Percentiles rank a stretch among this genome's conserved stretches.
Evolutionary conservation across 192 early-diverging fungal genomes (phyloP).

Genomic region (Dimargaris verticillata): DNA sequence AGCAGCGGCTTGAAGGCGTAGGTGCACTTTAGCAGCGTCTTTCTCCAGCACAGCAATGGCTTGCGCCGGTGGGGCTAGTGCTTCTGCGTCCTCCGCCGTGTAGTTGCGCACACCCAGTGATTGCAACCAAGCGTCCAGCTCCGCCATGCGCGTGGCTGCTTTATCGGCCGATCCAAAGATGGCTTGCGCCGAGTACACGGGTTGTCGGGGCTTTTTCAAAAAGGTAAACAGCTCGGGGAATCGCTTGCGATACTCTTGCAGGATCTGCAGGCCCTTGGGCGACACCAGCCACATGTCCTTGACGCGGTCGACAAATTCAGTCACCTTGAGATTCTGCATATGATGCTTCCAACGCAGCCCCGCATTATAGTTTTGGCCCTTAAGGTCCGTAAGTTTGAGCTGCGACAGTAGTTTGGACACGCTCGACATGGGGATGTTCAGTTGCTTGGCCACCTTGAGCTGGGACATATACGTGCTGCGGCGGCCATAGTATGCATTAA

Average conservation of each 20-base stretch:
- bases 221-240: not conserved
- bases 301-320: no score
- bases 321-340: no score
- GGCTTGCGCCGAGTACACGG: conserved; percentile 41
- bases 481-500: not conserved
- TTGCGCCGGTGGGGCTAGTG: not conserved
- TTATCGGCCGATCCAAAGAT: conserved; percentile 21
- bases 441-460: not conserved
- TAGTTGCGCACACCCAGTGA: conserved; percentile 29
- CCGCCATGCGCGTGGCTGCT: not conserved
- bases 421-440: not conserved
- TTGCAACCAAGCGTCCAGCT: conserved; percentile 16
- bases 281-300: conserved; percentile 14
- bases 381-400: not conserved
- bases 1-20: conserved; percentile 18
- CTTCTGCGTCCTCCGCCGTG: conserved; percentile 7
- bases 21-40: conserved; percentile 12
- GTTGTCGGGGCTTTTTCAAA: conserved; percentile 15
- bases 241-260: not conserved
- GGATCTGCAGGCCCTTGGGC: conserved; percentile 25
- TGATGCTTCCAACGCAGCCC: no score
- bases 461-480: not conserved
- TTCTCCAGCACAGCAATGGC: conserved; percentile 15
- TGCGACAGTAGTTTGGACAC: not conserved
- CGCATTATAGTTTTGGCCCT: no score